Conservation (phyloP, 805 yeast genomes). For the Cyberlindnera americana region DNA sequence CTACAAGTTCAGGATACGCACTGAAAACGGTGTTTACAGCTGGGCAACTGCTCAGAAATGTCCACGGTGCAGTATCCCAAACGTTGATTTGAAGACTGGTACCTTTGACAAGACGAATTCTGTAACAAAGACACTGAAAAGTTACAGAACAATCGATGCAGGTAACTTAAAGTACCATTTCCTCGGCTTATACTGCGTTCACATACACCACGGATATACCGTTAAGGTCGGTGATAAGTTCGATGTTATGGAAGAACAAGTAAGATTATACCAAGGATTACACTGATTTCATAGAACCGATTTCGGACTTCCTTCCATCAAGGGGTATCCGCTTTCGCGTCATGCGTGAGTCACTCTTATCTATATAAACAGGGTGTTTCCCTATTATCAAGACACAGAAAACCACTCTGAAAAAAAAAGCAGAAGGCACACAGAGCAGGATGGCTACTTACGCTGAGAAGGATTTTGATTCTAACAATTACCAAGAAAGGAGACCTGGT, state of each 20-base stretch:
- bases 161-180: slow-evolving; percentile 10
- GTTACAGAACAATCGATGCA: slow-evolving; percentile 20
- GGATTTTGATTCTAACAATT: slow-evolving; percentile 46
- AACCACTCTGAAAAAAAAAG: too few species aligned
- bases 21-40: too few species aligned
- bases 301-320: too few species aligned
- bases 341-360: too few species aligned
- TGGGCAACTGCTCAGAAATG: slow-evolving; percentile 20
- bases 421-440: too few species aligned
- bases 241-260: slow-evolving; percentile 13
- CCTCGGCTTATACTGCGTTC: slow-evolving; percentile 22
- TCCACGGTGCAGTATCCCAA: slow-evolving; percentile 23
- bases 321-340: too few species aligned
- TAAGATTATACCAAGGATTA: slow-evolving; percentile 1
- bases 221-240: slow-evolving; percentile 19
- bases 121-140: slow-evolving; percentile 14
- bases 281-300: too few species aligned
- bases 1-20: background rate
- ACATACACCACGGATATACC: slow-evolving; percentile 20
- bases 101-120: slow-evolving; percentile 17
- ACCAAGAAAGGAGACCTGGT: slow-evolving; percentile 53
- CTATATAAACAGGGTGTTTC: too few species aligned
- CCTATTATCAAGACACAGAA: too few species aligned
- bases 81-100: slow-evolving; percentile 19
- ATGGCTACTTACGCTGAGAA: slow-evolving; percentile 57